phyloP scores from a whole-genome alignment of 1,139 yeast genomes.

The Debaryomyces udenii region DNA sequence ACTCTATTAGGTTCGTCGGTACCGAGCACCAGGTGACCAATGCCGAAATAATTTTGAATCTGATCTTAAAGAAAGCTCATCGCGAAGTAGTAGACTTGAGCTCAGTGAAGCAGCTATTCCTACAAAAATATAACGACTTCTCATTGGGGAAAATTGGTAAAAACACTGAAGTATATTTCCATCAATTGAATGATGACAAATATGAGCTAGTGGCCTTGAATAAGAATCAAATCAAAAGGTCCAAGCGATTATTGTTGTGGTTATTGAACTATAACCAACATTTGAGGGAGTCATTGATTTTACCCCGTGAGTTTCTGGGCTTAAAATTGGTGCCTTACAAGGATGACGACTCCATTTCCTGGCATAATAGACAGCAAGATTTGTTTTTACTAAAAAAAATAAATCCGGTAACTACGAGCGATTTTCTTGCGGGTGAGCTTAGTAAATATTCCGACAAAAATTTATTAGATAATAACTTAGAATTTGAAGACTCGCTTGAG shows the following conservation, averaged over 20 bases:
- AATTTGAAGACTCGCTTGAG: slow-evolving; percentile 20
- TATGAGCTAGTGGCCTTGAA: slow-evolving; percentile 38
- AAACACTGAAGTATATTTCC: slow-evolving; percentile 41
- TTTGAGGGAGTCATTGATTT: slow-evolving; percentile 21
- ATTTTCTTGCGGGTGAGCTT: neutral
- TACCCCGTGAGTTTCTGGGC: slow-evolving; percentile 19
- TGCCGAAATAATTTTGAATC: slow-evolving; percentile 34
- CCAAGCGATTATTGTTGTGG: slow-evolving; percentile 46
- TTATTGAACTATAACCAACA: slow-evolving; percentile 39
- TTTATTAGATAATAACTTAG: slow-evolving; percentile 17
- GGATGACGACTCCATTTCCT: slow-evolving; percentile 38
- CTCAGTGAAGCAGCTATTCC: slow-evolving; percentile 26
- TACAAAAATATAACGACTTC: slow-evolving; percentile 29
- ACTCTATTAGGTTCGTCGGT: slow-evolving; percentile 29
- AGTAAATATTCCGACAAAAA: slow-evolving; percentile 3
- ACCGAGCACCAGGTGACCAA: slow-evolving; percentile 37
- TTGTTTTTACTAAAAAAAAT: slow-evolving; percentile 23
- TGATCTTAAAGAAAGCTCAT: slow-evolving; percentile 37
- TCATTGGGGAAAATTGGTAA: slow-evolving; percentile 30
- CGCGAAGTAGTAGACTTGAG: slow-evolving; percentile 37
- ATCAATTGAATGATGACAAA: slow-evolving; percentile 21
- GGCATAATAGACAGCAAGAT: slow-evolving; percentile 33
- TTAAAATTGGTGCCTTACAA: slow-evolving; percentile 28
- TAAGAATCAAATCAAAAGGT: slow-evolving; percentile 31
- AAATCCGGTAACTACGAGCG: neutral